Evolutionary conservation across 2,329 filamentous ascomycete species (phyloP).

Genomic region (Pseudogymnoascus sp.): DNA sequence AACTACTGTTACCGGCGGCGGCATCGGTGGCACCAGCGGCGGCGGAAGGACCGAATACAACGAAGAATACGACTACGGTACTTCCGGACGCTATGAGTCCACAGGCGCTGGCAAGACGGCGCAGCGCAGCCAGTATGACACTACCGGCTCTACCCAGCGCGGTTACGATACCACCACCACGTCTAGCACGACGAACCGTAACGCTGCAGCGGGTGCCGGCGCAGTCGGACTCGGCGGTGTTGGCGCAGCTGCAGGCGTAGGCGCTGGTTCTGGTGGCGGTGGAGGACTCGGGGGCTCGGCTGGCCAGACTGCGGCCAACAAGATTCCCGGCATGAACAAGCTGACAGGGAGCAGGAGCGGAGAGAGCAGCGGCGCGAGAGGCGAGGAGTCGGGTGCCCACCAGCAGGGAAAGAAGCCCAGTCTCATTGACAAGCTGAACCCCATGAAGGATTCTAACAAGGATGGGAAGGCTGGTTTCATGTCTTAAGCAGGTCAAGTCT

Average conservation of each 20-base stretch:
- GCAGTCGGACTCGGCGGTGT: neutral
- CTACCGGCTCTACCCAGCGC: constrained; percentile 7
- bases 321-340: neutral
- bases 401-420: constrained; percentile 37
- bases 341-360: neutral
- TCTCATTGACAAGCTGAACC: constrained; percentile 49
- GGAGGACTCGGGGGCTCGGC: neutral
- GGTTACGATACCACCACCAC: neutral
- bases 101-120: constrained; percentile 20
- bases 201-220: neutral
- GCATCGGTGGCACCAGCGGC: neutral
- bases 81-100: neutral
- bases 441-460: constrained; percentile 45
- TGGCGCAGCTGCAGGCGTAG: neutral
- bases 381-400: neutral
- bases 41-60: neutral
- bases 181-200: constrained; percentile 2
- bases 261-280: constrained; percentile 16
- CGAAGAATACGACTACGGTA: neutral
- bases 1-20: constrained; percentile 12
- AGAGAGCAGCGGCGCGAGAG: neutral
- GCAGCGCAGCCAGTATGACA: neutral
- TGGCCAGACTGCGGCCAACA: neutral
- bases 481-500: constrained; percentile 32
- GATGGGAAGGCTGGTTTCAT: constrained; percentile 52